phyloP scores from a whole-genome alignment of 2,329 filamentous ascomycete genomes.

The Pseudocercospora fijiensis region DNA sequence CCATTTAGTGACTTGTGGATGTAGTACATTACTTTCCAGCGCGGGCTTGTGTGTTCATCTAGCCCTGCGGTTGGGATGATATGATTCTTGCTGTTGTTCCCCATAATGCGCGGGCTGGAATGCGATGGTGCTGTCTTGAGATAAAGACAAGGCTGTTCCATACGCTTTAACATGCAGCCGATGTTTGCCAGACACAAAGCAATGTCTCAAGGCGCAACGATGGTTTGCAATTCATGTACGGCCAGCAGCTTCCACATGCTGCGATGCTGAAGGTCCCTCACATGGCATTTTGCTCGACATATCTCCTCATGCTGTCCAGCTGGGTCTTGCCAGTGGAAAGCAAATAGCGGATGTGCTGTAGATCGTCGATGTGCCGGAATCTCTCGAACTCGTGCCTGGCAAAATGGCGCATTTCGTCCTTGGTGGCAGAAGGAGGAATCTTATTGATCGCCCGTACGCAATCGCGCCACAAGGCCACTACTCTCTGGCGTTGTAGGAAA shows the following conservation, averaged over 20 bases:
- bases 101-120: background rate
- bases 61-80: background rate
- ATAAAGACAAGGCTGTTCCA: background rate
- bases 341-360: constrained; percentile 50
- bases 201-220: background rate
- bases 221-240: no score
- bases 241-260: no score
- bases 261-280: background rate
- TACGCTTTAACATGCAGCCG: background rate
- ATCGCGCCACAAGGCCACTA: constrained; percentile 49
- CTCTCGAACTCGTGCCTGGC: constrained; percentile 52
- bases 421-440: constrained; percentile 39
- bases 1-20: background rate
- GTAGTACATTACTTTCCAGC: constrained; percentile 4
- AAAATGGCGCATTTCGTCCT: constrained; percentile 49
- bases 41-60: background rate
- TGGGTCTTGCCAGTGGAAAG: constrained; percentile 53
- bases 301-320: constrained; percentile 50
- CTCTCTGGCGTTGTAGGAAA: constrained; percentile 52
- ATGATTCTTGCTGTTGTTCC: background rate
- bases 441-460: constrained; percentile 47
- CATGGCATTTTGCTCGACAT: constrained; percentile 37
- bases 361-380: constrained; percentile 47
- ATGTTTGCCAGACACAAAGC: constrained; percentile 3
- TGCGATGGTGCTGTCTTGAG: background rate